Evolutionary conservation across 208 protist genomes (phyloP), one percentile per base, ranked within the genome.

Genomic region (Angomonas desouzai): DNA sequence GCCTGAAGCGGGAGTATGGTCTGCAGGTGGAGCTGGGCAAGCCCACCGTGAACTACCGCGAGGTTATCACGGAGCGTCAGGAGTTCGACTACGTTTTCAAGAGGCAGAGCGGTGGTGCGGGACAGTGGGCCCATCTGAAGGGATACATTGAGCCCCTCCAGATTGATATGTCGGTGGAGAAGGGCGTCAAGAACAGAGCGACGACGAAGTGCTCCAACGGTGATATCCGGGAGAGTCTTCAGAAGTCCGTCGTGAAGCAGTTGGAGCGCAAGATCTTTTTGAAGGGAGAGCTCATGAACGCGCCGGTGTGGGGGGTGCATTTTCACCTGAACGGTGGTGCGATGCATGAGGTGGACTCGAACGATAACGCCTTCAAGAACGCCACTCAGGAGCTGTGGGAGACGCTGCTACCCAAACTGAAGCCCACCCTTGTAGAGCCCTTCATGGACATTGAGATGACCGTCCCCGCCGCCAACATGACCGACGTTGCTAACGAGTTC

Each of bases 311-410:
- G 89, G 97, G 97, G 45, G 91, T 99, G 30, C 89, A 94, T 64
- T 96, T 98, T 61, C 87, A 97, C 62, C 86, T 99, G 23, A 89
- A 82, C 36, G 98, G 99, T 64, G 98, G 98, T 73, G 75, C 71
- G 23, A 93, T 96, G 83, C 98, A 99, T 79, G 85, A 96, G 68
- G 98, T 99, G 45, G 98, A 99, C 78, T 99, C 97, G n/a, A 98
- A 85, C 67, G 98, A 99, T 70, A 74, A 99, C 64, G 97, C 98
- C 16, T 99, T 99, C 86, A 90, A 85, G 72, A 96, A 97, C 62
- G 96, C 96, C 22, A 96, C 95, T 1, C 82, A 95, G 60, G 84
- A 96, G 53, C 89, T 98, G 28, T 98, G 99, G 89, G 89, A 90
- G 68, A 93, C 97, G 65, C 59, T 92, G 28, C 85, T 97, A 40